phyloP scores from a whole-genome alignment of 2,329 filamentous ascomycete genomes.

The Penicillium expansum region DNA sequence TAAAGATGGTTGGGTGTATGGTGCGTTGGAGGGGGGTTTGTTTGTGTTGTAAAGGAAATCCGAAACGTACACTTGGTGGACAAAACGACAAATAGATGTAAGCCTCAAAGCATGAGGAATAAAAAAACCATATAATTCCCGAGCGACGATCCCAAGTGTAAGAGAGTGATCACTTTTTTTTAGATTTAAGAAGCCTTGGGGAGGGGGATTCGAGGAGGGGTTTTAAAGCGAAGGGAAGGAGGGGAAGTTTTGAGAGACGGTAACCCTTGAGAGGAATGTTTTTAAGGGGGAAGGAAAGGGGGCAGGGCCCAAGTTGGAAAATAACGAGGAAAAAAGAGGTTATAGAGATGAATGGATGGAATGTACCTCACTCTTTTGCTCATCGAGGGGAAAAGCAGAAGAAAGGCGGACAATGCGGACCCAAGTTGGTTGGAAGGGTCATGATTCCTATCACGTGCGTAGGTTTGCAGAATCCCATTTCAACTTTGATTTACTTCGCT shows the following conservation, averaged over 20 bases:
- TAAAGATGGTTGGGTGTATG: constrained; percentile 9
- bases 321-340: constrained; percentile 1
- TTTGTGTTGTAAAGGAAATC: constrained; percentile 9
- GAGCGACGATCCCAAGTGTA: constrained; percentile 22
- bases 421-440: constrained; percentile 24
- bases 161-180: constrained; percentile 18
- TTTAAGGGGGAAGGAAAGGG: neutral
- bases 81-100: constrained; percentile 25
- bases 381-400: constrained; percentile 27
- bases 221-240: constrained; percentile 25
- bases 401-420: constrained; percentile 20
- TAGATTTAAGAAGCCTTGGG: constrained; percentile 14
- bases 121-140: constrained; percentile 4
- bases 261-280: constrained; percentile 12
- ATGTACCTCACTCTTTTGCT: constrained; percentile 22
- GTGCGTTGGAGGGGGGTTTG: constrained; percentile 17
- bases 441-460: constrained; percentile 36
- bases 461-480: constrained; percentile 24
- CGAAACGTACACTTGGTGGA: constrained; percentile 28
- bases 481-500: neutral
- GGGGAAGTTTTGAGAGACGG: constrained; percentile 15
- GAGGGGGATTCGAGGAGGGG: constrained; percentile 22
- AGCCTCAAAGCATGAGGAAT: constrained; percentile 28
- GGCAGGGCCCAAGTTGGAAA: constrained; percentile 1
- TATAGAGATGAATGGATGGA: constrained; percentile 19